Evolutionary conservation across 1,139 yeast genomes (phyloP), one percentile per base, ranked within the genome.

Genomic region (Zygoascus sp.): DNA sequence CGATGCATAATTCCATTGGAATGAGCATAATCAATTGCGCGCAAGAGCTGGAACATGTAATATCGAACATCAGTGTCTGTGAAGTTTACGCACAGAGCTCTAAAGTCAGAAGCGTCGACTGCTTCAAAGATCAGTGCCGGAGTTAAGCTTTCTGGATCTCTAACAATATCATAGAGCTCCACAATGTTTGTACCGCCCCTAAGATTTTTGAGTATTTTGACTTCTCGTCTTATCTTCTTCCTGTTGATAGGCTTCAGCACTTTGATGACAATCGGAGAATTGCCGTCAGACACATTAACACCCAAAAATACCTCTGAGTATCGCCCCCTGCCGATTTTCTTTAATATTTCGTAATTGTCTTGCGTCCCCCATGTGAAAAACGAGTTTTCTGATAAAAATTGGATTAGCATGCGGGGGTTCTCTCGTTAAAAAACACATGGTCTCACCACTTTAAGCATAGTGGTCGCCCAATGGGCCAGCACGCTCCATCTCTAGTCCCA

Each of bases 1-100:
- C 97, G 75, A 66, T 90, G 97, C 84, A 90, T 90, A 51, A 90
- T 88, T 22, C 97, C 97, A 87, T 84, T 85, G 4, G 95, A 86
- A 67, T 90, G 97, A 22, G 89, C 82, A 64, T 77, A 90, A 64
- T 90, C 96, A 55, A 90, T 72, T 0, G 97, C 97, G 44, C 76
- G 79, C 56, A 90, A 72, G 53, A 90, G 72, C 66, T 89, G 95
- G 55, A 75, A 83, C 81, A 90, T 88, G 67, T 90, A 90, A 66
- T 68, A 88, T 55, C 89, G 77, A 56, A 89, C 82, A 62, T 90
- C 97, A 50, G 69, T 67, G 59, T 81, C 86, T 15, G 83, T 74
- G 64, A 90, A 83, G 48, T 84, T 83, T 5, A 96, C 92, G 63
- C 90, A 90, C 53, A 90, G 73, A 4, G 84, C 77, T 58, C 97